Evolutionary conservation across 306 rosid species (phyloP).

Genomic region (Calophaca sinica): DNA sequence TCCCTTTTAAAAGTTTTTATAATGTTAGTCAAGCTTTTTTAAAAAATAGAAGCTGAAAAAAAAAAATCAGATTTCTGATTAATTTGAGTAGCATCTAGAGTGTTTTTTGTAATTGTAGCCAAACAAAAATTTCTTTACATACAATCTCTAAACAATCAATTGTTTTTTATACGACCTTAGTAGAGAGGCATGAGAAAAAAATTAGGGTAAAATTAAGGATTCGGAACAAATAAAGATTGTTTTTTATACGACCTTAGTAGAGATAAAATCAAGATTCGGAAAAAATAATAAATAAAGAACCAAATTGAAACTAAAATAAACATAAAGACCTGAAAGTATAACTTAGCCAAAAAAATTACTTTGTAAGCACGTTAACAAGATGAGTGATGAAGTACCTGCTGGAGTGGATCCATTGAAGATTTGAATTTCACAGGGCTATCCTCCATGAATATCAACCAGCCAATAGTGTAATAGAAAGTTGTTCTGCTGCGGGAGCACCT

Average conservation of each 20-base stretch:
- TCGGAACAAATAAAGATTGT: too few relatives aligned
- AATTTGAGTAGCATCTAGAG: background rate
- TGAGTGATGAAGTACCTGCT: constrained; percentile 64
- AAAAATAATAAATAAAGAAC: too few relatives aligned
- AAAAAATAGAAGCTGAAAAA: background rate
- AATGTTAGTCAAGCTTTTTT: background rate
- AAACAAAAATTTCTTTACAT: background rate
- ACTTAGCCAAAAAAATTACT: too few relatives aligned
- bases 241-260: too few relatives aligned
- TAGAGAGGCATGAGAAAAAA: constrained; percentile 26
- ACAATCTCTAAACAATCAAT: constrained; percentile 11
- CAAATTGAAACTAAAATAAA: too few relatives aligned
- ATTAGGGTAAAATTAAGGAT: too few relatives aligned
- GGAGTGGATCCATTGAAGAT: constrained; percentile 97
- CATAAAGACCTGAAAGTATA: too few relatives aligned
- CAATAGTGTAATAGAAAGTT: constrained; percentile 89
- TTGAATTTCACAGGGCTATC: constrained; percentile 91
- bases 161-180: background rate
- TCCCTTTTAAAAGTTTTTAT: background rate
- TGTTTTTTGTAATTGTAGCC: background rate
- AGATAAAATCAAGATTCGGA: too few relatives aligned
- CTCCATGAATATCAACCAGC: constrained; percentile 94
- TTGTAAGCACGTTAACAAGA: constrained; percentile 15
- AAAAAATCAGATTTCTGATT: background rate
- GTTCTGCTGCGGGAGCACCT: constrained; percentile 95